Base-by-base conservation (phyloP, 495 filamentous ascomycete species). In the Thozetella sp. region DNA sequence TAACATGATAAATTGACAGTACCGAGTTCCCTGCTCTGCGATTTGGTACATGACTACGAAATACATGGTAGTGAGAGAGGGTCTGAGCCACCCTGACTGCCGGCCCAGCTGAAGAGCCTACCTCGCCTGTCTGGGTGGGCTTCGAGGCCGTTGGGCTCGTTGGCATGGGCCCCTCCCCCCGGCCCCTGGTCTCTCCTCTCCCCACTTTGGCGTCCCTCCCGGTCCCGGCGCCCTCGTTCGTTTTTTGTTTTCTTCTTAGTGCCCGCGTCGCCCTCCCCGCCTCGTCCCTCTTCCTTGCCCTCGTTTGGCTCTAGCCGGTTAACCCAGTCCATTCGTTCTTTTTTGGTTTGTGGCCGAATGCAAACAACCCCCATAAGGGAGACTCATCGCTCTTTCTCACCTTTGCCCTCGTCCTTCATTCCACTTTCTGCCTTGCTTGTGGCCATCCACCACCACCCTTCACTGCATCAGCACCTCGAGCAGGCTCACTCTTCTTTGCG, bases 221-320 rank as follows among this genome's bases (percentile, higher is more conserved):
- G 30, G 30, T 37, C 30, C 30, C 15, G 30, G 30, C 30, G 30
- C 15, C 30, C 30, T 37, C 30, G 30, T 37, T 15, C n/a, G n/a
- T 37, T 37, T 37, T 37, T 15, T 15, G 30, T 37, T 37, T 37
- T 37, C 30, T 37, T 37, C 30, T 37, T 37, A 37, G 30, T 37
- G 30, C 30, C 30, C 30, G 15, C 30, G 30, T 15, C 30, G 30
- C 30, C 30, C 30, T 6, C 30, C 30, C 15, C 30, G 30, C 15
- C 30, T 37, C 15, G 6, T 15, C 15, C 15, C 15, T 37, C 30
- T 15, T 37, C 15, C 19, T 30, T 3, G 6, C 24, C 53, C 23
- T 46, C 22, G 4, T 25, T 22, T 40, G 27, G n/a, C 52, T 43
- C 40, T 54, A 61, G 61, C 60, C 63, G 63, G 52, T 37, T 37